Evolutionary conservation across 805 yeast genomes (phyloP), one percentile per base, ranked within the genome.

Genomic region (Limtongia smithiae): DNA sequence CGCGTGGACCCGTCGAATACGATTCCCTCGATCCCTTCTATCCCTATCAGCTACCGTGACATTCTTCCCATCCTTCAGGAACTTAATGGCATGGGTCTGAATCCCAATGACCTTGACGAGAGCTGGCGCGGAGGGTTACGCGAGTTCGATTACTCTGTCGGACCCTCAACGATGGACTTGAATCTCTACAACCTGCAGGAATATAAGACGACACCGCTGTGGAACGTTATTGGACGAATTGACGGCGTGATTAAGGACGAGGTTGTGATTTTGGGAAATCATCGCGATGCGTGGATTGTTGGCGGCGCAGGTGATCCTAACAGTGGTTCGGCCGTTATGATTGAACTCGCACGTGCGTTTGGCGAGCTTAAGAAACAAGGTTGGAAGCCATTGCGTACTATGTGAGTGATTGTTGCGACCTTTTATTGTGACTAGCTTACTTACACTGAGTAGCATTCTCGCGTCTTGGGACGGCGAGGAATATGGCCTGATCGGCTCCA

Each of bases 381-480:
- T 7, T 86, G 90, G 90, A 77, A 75, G 60, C 94, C 94, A 9
- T 64, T 77, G 43, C 71, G 93, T 60, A 78, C 89, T 0, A 81
- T 87, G 50, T 48, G 33, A 15, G 52, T 25, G 38, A 37, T 8
- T 12, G 11, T 15, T 35, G 11, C n/a, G 20, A 6, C 14, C 25
- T 1, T 30, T 27, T 30, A 11, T 11, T 24, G 12, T 4, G 15
- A 24, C 6, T 8, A 14, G 17, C 4, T 14, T 22, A 20, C n/a
- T 22, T 4, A 20, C 25, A 20, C 31, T 15, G 25, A 31, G 4
- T 44, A 48, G 52, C 21, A 72, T 78, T 46, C 71, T 87, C 39
- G 82, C 83, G 0, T 80, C 85, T 25, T 87, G 89, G 89, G 95
- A 87, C 66, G 94, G 86, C 31, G 89, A 81, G 57, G 87, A 82